phyloP scores from a whole-genome alignment of 495 filamentous ascomycete species.

The Penicillium desertorum region DNA sequence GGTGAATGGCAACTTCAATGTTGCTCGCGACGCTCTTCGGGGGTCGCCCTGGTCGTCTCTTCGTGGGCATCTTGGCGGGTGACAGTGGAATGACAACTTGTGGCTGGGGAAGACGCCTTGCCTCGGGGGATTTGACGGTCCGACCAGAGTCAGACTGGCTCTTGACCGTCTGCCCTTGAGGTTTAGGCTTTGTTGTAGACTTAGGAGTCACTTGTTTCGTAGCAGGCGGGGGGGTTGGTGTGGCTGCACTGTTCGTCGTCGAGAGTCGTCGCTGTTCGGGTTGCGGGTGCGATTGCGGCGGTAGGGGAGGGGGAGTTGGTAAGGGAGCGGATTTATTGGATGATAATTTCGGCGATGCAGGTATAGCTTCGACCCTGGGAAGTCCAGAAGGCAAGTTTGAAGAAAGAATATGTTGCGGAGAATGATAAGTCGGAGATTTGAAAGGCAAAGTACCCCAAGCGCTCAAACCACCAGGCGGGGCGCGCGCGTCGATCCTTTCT shows the following conservation, averaged over 20 bases:
- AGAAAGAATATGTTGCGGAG: neutral
- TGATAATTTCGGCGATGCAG: neutral
- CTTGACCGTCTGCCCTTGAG: neutral
- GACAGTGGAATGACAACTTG: constrained; percentile 20
- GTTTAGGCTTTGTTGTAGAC: neutral
- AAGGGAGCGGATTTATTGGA: neutral
- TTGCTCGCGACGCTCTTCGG: constrained; percentile 16
- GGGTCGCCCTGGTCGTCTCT: constrained; percentile 15
- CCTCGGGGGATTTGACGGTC: neutral
- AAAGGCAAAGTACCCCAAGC: constrained; percentile 11
- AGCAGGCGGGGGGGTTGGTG: neutral
- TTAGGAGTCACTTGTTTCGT: neutral
- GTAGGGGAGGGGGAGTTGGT: neutral
- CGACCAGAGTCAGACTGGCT: neutral
- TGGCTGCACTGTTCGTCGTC: neutral
- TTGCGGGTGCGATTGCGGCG: neutral
- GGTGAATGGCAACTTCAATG: constrained; percentile 15
- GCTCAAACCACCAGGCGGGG: constrained; percentile 5
- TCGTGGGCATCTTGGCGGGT: constrained; percentile 14
- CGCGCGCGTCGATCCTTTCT: constrained; percentile 6
- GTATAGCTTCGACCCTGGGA: neutral
- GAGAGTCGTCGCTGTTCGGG: neutral
- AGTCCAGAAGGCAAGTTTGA: constrained; percentile 3
- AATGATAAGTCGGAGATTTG: constrained; percentile 5
- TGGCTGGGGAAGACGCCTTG: constrained; percentile 3